These are phyloP conservation scores for Nemania abortiva DNA, from an alignment of 2,329 filamentous ascomycete genomes.

Conservation along the genomic window DNA sequence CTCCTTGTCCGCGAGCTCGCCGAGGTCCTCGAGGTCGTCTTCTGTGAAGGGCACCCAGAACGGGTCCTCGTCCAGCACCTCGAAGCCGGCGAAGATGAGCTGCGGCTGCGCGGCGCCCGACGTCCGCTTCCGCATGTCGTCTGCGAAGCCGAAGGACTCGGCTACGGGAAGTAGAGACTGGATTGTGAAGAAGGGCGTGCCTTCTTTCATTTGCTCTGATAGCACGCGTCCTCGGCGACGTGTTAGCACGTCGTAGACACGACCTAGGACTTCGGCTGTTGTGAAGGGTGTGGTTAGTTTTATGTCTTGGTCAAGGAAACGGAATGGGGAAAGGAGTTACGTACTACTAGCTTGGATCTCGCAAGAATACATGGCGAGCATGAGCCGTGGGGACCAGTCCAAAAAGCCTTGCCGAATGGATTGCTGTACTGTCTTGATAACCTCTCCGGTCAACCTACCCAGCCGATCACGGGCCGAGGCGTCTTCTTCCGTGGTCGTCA, in stretches of 20 bases:
- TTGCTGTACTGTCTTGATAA: conserved; percentile 89
- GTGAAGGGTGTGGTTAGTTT: conserved; percentile 35
- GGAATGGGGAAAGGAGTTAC: conserved; percentile 45
- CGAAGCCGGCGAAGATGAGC: conserved; percentile 92
- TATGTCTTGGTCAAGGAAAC: not conserved
- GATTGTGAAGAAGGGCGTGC: conserved; percentile 96
- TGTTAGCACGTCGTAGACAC: conserved; percentile 98
- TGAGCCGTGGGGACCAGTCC: conserved; percentile 94
- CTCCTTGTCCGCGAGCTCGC: conserved; percentile 91
- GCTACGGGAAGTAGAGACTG: conserved; percentile 88
- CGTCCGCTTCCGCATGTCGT: conserved; percentile 96
- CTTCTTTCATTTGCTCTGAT: conserved; percentile 91
- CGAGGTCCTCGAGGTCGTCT: conserved; percentile 95
- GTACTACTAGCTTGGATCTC: conserved; percentile 94
- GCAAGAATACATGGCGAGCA: conserved; percentile 97
- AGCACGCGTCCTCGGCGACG: conserved; percentile 90
- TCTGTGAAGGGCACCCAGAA: conserved; percentile 98
- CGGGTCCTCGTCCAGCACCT: conserved; percentile 93
- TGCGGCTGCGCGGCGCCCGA: conserved; percentile 92
- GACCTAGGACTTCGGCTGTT: conserved; percentile 87
- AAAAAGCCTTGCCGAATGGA: conserved; percentile 88
- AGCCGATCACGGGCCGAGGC: conserved; percentile 73
- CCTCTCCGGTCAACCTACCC: conserved; percentile 88
- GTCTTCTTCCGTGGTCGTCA: conserved; percentile 66
- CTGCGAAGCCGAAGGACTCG: conserved; percentile 94